Conservation (phyloP, 176 grass and related monocot species). For the Hordeum marinum region DNA sequence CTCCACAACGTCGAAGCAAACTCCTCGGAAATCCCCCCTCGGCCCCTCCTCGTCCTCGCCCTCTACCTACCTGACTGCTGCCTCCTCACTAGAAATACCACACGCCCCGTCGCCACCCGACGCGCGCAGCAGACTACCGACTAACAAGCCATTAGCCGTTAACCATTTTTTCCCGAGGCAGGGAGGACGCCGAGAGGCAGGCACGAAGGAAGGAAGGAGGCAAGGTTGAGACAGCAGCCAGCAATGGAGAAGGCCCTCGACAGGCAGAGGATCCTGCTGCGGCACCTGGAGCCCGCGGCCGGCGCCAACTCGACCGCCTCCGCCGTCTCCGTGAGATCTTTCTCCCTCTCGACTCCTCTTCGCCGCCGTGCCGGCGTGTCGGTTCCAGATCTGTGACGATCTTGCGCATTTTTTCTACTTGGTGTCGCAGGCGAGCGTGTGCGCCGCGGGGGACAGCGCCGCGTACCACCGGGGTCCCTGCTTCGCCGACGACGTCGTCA, state of each 20-base stretch:
- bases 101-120: background rate
- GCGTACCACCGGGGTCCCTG: constrained; percentile 47
- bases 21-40: background rate
- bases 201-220: background rate
- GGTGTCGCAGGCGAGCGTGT: constrained; percentile 48
- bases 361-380: background rate
- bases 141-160: background rate
- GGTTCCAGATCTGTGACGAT: constrained; percentile 16
- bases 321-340: constrained; percentile 37
- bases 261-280: constrained; percentile 77
- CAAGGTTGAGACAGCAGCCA: background rate
- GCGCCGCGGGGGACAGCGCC: constrained; percentile 58
- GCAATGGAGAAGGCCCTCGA: constrained; percentile 86
- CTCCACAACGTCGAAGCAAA: background rate
- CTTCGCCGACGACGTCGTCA: constrained; percentile 89
- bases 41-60: background rate
- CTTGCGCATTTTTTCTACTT: background rate
- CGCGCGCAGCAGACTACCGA: background rate
- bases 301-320: background rate
- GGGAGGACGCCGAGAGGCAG: too few species aligned
- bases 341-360: background rate
- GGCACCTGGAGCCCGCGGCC: constrained; percentile 54
- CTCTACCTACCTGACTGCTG: background rate
- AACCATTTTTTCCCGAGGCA: background rate
- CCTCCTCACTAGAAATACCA: constrained; percentile 4